These are phyloP conservation scores for Coemansia sp. DNA, from an alignment of 192 early-diverging fungal species.

Conservation along the genomic window DNA sequence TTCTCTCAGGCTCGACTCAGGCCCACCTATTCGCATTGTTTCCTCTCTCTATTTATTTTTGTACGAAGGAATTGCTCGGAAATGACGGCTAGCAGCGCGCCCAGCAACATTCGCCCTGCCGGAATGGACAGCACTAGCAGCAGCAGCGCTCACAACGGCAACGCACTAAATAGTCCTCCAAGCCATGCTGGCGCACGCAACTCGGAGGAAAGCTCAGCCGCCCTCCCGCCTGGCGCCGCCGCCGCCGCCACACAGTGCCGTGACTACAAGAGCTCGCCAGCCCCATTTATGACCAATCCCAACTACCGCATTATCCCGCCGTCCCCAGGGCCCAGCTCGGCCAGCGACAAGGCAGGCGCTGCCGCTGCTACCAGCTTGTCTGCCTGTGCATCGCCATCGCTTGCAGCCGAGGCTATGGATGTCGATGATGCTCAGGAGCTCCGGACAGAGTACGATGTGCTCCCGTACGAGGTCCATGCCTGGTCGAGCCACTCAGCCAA, in stretches of 20 bases:
- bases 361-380: slow-evolving; percentile 16
- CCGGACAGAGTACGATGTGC: slow-evolving; percentile 45
- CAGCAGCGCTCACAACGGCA: slow-evolving; percentile 1
- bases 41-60: slow-evolving; percentile 1
- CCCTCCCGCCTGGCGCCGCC: background rate
- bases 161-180: background rate
- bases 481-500: slow-evolving; percentile 85
- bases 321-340: slow-evolving; percentile 3
- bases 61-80: background rate
- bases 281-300: slow-evolving; percentile 48
- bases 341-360: background rate
- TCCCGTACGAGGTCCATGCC: slow-evolving; percentile 68
- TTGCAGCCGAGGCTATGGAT: slow-evolving; percentile 1
- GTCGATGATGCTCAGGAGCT: slow-evolving; percentile 20
- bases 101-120: slow-evolving; percentile 6
- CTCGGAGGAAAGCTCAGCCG: slow-evolving; percentile 4
- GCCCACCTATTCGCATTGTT: background rate
- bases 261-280: slow-evolving; percentile 14
- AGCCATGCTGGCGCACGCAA: background rate
- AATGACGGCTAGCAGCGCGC: slow-evolving; percentile 16
- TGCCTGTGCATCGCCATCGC: slow-evolving; percentile 23
- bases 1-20: background rate
- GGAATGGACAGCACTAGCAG: slow-evolving; percentile 21
- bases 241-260: background rate
- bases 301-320: slow-evolving; percentile 52